Conservation (phyloP, 257 asterid genomes). For the Penstemon davidsonii region DNA sequence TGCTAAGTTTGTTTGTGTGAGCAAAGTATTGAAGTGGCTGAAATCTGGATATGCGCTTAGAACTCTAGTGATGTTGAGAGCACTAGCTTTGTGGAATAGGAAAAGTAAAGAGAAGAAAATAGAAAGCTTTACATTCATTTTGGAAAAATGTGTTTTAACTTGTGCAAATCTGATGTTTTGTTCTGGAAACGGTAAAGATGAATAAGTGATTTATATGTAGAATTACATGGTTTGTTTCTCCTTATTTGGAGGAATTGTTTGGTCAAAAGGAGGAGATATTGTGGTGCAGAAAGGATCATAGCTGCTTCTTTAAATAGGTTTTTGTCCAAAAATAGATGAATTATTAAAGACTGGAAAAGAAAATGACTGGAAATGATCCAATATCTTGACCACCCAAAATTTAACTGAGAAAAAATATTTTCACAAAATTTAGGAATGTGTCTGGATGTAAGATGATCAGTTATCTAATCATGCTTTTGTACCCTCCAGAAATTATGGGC, state of each 20-base stretch:
- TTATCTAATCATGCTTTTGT: too few relatives aligned
- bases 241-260: conserved; percentile 37
- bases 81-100: conserved; percentile 33
- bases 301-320: conserved; percentile 30
- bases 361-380: not conserved
- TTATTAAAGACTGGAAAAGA: not conserved
- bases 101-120: conserved; percentile 40
- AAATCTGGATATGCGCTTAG: conserved; percentile 44
- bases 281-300: conserved; percentile 23
- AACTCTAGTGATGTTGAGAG: conserved; percentile 55
- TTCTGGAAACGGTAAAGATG: conserved; percentile 9
- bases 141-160: not conserved
- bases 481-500: too few relatives aligned
- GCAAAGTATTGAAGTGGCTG: conserved; percentile 57
- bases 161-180: not conserved
- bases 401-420: too few relatives aligned
- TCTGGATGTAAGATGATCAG: too few relatives aligned
- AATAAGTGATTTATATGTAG: conserved; percentile 17
- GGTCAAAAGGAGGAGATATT: conserved; percentile 24
- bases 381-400: too few relatives aligned
- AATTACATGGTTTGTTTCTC: conserved; percentile 29
- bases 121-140: conserved; percentile 36
- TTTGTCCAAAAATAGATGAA: conserved; percentile 2
- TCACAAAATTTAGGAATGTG: too few relatives aligned
- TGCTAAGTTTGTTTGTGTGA: conserved; percentile 50